Conservation (phyloP, 805 yeast species). For the Lachancea fermentati region DNA sequence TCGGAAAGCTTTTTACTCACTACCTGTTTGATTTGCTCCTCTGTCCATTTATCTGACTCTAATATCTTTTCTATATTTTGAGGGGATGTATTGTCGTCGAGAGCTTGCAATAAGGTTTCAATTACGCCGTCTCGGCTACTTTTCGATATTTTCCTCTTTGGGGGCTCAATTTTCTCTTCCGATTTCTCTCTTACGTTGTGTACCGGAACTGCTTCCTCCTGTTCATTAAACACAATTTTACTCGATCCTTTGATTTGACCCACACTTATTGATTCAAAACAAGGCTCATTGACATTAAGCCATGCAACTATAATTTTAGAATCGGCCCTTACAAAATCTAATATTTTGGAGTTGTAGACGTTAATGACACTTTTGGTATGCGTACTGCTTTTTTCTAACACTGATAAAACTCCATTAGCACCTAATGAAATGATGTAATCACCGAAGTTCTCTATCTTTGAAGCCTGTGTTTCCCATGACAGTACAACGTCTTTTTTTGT, state of each 20-base stretch:
- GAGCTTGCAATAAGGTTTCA: slow-evolving; percentile 24
- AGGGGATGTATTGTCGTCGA: slow-evolving; percentile 18
- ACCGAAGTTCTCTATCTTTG: slow-evolving; percentile 16
- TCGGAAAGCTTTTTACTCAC: slow-evolving; percentile 37
- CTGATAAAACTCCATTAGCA: slow-evolving; percentile 19
- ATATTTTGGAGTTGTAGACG: slow-evolving; percentile 23
- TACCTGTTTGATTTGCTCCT: slow-evolving; percentile 25
- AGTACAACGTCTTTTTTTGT: slow-evolving; percentile 13
- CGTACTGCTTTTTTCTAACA: slow-evolving; percentile 30
- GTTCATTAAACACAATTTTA: slow-evolving; percentile 28
- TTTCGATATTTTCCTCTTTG: slow-evolving; percentile 18
- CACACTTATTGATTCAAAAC: slow-evolving; percentile 28
- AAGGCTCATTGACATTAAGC: slow-evolving; percentile 37
- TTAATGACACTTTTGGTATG: slow-evolving; percentile 32
- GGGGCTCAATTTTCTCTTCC: slow-evolving; percentile 7
- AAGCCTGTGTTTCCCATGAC: slow-evolving; percentile 21
- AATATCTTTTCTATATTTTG: slow-evolving; percentile 25
- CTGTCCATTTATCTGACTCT: slow-evolving; percentile 24
- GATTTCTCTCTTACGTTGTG: slow-evolving; percentile 23
- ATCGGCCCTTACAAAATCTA: slow-evolving; percentile 19
- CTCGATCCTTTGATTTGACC: slow-evolving; percentile 17
- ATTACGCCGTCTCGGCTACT: slow-evolving; percentile 27
- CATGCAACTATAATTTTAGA: slow-evolving; percentile 31
- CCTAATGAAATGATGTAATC: slow-evolving; percentile 20
- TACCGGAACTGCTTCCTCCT: slow-evolving; percentile 17